Base-by-base conservation (phyloP, 345 rosid genomes). In the Hibiscus trionum region DNA sequence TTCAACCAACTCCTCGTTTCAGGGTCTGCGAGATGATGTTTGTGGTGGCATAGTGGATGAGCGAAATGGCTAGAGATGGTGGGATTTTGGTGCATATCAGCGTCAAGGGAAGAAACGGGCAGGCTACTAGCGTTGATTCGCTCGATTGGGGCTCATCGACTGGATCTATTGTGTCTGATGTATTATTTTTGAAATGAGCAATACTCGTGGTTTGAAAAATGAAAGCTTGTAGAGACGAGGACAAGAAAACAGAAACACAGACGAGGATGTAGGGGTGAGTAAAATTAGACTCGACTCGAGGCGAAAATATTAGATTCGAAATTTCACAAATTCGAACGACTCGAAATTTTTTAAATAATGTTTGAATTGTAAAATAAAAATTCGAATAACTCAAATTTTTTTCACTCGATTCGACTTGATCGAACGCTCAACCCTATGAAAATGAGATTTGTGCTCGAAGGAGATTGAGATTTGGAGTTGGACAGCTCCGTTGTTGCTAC, bases 21-120 rank as follows among this genome's bases (percentile, higher is more conserved):
- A 77, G 70, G 2, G 97, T 91, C 67, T 91, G 96, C 8, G 96
- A 97, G 56, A 91, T 91, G 81, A 91, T 87, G 0, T 88, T 82
- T 53, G 97, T 86, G 52, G 97, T 88, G 17, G 96, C 76, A 81
- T 91, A 94, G 74, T 86, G 97, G 55, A 90, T 79, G 76, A 95
- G 77, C 1, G 96, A 86, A 26, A 88, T 86, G 4, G 97, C 85
- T 1, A 91, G 62, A 12, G 87, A 73, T 16, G 76, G 81, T 6
- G 95, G 96, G 73, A 88, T 81, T 82, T 91, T 88, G 57, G 37
- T 77, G 77, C 90, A 88, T 46, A 57, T 56, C 7, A 64, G 31
- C 11, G 37, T 59, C 14, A 21, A 26, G 17, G 73, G 64, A 21
- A 11, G 65, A 21, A 24, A 14, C 15, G 59, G 57, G 42, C 71